Evolutionary conservation across 345 rosid genomes (phyloP).

Genomic region (Populus simonii): DNA sequence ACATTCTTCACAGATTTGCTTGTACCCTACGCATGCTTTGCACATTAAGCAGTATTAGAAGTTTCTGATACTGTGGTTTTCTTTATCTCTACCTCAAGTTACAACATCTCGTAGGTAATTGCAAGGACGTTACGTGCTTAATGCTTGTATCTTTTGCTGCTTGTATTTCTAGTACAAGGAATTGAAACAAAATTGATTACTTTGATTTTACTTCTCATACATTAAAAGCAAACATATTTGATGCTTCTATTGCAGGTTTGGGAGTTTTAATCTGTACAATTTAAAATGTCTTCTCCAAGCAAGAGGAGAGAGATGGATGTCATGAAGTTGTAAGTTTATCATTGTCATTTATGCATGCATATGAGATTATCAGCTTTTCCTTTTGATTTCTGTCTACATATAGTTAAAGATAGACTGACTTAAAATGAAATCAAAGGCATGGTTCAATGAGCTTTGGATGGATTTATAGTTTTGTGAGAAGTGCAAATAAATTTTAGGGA

Average conservation of each 20-base stretch:
- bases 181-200: not conserved
- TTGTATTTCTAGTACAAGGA: not conserved
- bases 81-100: not conserved
- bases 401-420: not conserved
- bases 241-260: constrained; percentile 1
- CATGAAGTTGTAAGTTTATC: constrained; percentile 51
- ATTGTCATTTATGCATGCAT: not conserved
- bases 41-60: not conserved
- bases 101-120: not conserved
- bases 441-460: not conserved
- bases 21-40: not conserved
- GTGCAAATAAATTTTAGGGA: not conserved
- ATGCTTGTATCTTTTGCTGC: not conserved
- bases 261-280: not conserved
- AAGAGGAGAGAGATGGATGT: constrained; percentile 64
- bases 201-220: not conserved
- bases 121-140: not conserved
- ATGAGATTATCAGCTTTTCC: not conserved
- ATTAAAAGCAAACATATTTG: not conserved
- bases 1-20: constrained; percentile 2
- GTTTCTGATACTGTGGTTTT: not conserved
- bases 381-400: not conserved
- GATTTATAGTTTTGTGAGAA: not conserved
- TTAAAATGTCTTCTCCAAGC: constrained; percentile 52
- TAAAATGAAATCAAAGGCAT: not conserved